These are phyloP conservation scores for Penicillium flavigenum DNA, from an alignment of 495 filamentous ascomycete genomes.

Conservation along the genomic window DNA sequence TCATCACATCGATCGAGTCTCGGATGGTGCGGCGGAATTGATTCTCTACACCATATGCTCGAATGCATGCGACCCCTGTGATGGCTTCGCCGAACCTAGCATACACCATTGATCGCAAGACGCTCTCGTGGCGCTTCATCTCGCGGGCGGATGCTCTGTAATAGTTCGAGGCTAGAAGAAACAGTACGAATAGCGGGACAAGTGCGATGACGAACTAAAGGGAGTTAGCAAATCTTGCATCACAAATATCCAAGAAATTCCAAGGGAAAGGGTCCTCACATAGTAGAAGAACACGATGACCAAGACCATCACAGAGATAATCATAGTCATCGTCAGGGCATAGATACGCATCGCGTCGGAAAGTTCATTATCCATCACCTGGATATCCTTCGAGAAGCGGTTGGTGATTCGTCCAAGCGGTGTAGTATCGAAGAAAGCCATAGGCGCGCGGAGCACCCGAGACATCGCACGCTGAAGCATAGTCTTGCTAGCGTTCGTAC, in stretches of 20 bases:
- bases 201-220: slow-evolving; percentile 77
- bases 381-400: slow-evolving; percentile 92
- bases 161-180: slow-evolving; percentile 81
- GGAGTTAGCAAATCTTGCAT: not conserved
- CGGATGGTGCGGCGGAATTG: slow-evolving; percentile 69
- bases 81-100: slow-evolving; percentile 90
- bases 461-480: slow-evolving; percentile 82
- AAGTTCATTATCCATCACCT: slow-evolving; percentile 92
- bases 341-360: slow-evolving; percentile 93
- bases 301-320: slow-evolving; percentile 74
- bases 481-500: slow-evolving; percentile 75
- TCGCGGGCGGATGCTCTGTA: slow-evolving; percentile 89
- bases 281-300: slow-evolving; percentile 94
- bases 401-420: slow-evolving; percentile 96
- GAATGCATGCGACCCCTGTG: slow-evolving; percentile 77
- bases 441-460: slow-evolving; percentile 81
- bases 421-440: slow-evolving; percentile 98
- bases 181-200: slow-evolving; percentile 74
- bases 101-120: slow-evolving; percentile 83
- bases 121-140: slow-evolving; percentile 89
- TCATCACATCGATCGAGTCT: slow-evolving; percentile 80
- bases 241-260: not conserved
- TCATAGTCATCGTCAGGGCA: slow-evolving; percentile 77
- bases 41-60: slow-evolving; percentile 78
- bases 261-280: slow-evolving; percentile 26